Percentiles rank a stretch among this genome's conserved stretches.
phyloP scores from a whole-genome alignment of 1,284 basidiomycete genomes.

The Heterobasidion parviporum region DNA sequence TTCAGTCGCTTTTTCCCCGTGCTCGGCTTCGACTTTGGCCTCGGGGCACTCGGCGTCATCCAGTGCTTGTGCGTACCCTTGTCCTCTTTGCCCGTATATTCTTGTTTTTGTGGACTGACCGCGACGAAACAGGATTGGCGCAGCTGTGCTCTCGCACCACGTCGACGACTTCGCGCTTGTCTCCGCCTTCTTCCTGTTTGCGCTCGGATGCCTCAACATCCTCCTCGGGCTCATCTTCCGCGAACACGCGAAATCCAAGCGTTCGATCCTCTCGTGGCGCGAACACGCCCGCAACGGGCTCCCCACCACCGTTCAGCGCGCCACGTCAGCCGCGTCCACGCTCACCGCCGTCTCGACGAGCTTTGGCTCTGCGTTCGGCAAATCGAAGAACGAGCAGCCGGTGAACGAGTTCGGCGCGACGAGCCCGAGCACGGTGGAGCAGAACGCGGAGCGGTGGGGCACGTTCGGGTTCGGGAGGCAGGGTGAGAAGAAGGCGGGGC shows the following conservation, averaged over 20 bases:
- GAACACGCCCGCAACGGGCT: slow-evolving; percentile 1
- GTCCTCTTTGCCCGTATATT: background rate
- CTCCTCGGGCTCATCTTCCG: slow-evolving; percentile 65
- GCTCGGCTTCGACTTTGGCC: slow-evolving; percentile 73
- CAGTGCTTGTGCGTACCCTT: slow-evolving; percentile 57
- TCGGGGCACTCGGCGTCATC: slow-evolving; percentile 77
- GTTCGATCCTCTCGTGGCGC: slow-evolving; percentile 3
- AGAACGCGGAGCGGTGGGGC: slow-evolving; percentile 19
- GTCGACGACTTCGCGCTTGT: slow-evolving; percentile 71
- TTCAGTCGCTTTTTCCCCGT: slow-evolving; percentile 82
- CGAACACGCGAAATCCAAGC: slow-evolving; percentile 13
- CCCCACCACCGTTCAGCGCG: slow-evolving; percentile 3
- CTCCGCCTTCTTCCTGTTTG: slow-evolving; percentile 76
- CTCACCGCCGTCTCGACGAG: background rate
- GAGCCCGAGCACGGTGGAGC: background rate
- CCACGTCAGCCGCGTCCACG: slow-evolving; percentile 4
- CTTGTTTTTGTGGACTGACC: background rate
- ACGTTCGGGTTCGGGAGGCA: slow-evolving; percentile 73
- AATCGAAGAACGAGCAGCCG: background rate
- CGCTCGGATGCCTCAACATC: slow-evolving; percentile 73
- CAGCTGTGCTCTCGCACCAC: slow-evolving; percentile 73
- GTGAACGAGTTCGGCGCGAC: background rate
- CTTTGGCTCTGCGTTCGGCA: background rate
- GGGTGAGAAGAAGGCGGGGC: slow-evolving; percentile 62
- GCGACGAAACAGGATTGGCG: slow-evolving; percentile 45